Evolutionary conservation across 176 grass and related monocot genomes (phyloP).

Genomic region (Aechmea fasciata): DNA sequence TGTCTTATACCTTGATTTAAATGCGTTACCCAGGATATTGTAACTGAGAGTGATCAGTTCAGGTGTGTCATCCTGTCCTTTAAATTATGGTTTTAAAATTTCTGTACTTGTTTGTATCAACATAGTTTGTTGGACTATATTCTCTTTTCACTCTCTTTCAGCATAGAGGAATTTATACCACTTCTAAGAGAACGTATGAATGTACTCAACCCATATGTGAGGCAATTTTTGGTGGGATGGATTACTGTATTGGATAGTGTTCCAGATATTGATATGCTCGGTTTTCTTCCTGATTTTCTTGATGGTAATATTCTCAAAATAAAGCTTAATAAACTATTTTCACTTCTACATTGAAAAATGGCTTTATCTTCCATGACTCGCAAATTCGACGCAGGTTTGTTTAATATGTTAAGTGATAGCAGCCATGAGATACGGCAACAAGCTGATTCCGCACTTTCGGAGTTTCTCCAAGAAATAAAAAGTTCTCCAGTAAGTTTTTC

Average conservation of each 20-base stretch:
- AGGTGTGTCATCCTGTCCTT: conserved; percentile 38
- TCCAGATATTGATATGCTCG: conserved; percentile 99
- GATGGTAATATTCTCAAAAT: conserved; percentile 58
- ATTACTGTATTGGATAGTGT: conserved; percentile 98
- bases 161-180: conserved; percentile 99
- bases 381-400: conserved; percentile 51
- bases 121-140: conserved; percentile 16
- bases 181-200: conserved; percentile 98
- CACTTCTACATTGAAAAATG: background rate
- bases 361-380: background rate
- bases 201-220: conserved; percentile 89
- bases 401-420: conserved; percentile 97
- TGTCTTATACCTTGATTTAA: background rate
- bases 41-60: conserved; percentile 99
- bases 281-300: conserved; percentile 99
- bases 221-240: conserved; percentile 99
- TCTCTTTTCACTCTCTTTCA: conserved; percentile 40
- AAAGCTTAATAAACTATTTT: background rate
- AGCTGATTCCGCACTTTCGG: conserved; percentile 93
- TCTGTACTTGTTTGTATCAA: background rate
- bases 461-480: conserved; percentile 99
- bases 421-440: conserved; percentile 98
- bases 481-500: conserved; percentile 88
- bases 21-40: conserved; percentile 74
- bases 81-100: conserved; percentile 18